Evolutionary conservation across 208 protist genomes (phyloP).

Genomic region (Leishmania mexicana): DNA sequence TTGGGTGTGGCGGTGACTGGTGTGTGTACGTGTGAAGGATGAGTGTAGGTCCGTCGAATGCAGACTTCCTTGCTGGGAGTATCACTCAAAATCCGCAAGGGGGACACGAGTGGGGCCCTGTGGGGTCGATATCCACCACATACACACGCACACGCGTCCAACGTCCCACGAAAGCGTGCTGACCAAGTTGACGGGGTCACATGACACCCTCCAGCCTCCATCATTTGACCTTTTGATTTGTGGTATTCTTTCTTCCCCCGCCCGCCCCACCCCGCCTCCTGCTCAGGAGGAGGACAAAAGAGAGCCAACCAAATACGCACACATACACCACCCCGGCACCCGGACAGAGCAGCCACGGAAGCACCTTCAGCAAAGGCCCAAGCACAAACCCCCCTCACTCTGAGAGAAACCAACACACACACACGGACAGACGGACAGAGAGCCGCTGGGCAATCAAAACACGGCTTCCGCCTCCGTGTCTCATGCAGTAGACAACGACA

Average conservation of each 20-base stretch:
- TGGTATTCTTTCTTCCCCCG: not conserved
- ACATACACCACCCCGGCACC: not conserved
- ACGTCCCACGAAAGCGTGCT: not conserved
- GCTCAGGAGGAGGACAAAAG: conserved; percentile 6
- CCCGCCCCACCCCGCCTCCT: not conserved
- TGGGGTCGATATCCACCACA: not conserved
- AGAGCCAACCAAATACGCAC: conserved; percentile 8
- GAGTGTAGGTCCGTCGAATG: not conserved
- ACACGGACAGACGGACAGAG: not conserved
- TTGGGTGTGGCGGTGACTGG: not conserved
- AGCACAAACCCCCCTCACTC: not conserved
- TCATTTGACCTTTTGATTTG: not conserved
- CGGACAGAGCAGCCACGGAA: not conserved
- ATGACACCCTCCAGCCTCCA: not conserved
- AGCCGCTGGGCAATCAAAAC: not conserved
- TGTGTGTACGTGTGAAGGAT: not conserved
- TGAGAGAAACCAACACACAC: not conserved
- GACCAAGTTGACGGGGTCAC: not conserved
- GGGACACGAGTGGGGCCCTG: not conserved
- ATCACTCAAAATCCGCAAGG: not conserved
- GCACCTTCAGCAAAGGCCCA: not conserved
- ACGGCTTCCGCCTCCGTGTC: too few relatives aligned
- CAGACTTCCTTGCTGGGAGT: not conserved
- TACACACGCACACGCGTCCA: not conserved
- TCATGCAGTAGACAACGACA: not conserved